These are phyloP conservation scores for Boletus tomentosulus DNA, from an alignment of 768 basidiomycete genomes.

Conservation along the genomic window DNA sequence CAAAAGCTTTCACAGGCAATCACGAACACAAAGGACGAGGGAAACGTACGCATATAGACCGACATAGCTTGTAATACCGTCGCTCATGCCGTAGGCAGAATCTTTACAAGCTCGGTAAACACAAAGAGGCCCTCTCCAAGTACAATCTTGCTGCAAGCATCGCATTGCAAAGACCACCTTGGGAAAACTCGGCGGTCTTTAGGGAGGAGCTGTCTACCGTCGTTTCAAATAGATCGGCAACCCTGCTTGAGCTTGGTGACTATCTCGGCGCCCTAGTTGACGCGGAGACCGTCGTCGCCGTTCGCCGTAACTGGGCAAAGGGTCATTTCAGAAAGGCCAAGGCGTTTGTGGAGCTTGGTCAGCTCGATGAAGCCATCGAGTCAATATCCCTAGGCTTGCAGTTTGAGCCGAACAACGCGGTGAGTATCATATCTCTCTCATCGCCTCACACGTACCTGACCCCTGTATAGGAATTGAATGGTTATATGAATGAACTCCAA, in stretches of 20 bases:
- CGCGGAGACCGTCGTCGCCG: constrained; percentile 82
- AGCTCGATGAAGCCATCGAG: constrained; percentile 72
- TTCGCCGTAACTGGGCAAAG: constrained; percentile 89
- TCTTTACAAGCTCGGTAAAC: constrained; percentile 72
- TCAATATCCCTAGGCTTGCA: constrained; percentile 79
- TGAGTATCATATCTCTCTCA: constrained; percentile 26
- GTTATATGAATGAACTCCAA: constrained; percentile 29
- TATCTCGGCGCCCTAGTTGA: constrained; percentile 77
- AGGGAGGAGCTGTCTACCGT: constrained; percentile 90
- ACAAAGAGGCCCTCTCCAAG: constrained; percentile 64
- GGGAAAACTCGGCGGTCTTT: constrained; percentile 80
- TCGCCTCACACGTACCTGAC: constrained; percentile 5
- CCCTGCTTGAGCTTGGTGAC: constrained; percentile 74
- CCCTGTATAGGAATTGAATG: constrained; percentile 26
- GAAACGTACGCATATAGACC: constrained; percentile 66
- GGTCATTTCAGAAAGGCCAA: constrained; percentile 94
- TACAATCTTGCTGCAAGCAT: constrained; percentile 78
- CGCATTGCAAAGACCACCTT: constrained; percentile 78
- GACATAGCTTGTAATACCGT: neutral
- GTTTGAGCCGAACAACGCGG: constrained; percentile 70
- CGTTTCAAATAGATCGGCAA: constrained; percentile 88
- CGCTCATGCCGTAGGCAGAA: constrained; percentile 41
- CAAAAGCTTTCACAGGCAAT: constrained; percentile 74
- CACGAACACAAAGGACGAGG: constrained; percentile 84
- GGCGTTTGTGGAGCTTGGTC: constrained; percentile 71